Conservation (phyloP, 148 eudicot species). For the Rhododendron ferrugineum region DNA sequence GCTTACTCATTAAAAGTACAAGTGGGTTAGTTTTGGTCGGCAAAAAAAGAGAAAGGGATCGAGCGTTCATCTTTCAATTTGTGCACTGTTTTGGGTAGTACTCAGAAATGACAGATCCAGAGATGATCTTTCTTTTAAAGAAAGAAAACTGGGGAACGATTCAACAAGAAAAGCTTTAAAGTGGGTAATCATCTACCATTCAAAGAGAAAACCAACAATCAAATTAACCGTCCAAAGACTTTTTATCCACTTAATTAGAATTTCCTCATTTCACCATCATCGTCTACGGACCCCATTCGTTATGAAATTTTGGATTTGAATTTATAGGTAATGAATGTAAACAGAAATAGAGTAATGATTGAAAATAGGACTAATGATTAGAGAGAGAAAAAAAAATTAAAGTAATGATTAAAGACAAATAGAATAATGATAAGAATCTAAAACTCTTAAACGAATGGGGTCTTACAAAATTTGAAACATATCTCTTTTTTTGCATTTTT, state of each 20-base stretch:
- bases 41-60: not conserved
- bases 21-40: not conserved
- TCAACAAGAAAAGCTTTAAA: slow-evolving; percentile 8
- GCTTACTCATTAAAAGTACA: not conserved
- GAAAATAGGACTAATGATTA: too few species aligned
- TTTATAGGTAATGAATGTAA: too few species aligned
- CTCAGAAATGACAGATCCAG: not conserved
- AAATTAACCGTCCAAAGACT: not conserved
- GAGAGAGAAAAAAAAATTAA: too few species aligned
- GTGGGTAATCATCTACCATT: slow-evolving; percentile 16
- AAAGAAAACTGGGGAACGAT: not conserved
- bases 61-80: not conserved
- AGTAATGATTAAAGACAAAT: too few species aligned
- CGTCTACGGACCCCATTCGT: too few species aligned
- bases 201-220: slow-evolving; percentile 14
- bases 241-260: not conserved
- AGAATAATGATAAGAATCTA: too few species aligned
- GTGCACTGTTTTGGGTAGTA: not conserved
- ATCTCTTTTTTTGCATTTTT: too few species aligned
- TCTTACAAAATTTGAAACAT: too few species aligned
- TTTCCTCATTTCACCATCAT: not conserved
- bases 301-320: too few species aligned
- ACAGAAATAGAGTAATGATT: too few species aligned
- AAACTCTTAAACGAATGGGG: too few species aligned
- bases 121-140: not conserved